Conservation (phyloP, 2,329 filamentous ascomycete species). For the Byssochlamys sp. region DNA sequence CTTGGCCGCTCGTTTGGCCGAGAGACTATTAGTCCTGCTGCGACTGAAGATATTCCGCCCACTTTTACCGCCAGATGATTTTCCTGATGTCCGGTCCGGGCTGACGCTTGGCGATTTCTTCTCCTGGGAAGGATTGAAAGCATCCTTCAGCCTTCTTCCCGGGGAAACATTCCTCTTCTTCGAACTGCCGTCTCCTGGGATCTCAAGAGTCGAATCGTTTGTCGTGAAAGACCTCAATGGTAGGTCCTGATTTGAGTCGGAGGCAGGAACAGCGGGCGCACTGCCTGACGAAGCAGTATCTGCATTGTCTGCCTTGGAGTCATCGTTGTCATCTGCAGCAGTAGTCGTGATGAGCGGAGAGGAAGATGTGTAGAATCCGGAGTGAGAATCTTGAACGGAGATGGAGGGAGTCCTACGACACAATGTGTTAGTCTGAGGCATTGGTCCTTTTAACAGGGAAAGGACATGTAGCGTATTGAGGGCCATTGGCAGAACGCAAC, state of each 20-base stretch:
- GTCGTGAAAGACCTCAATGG: conserved; percentile 18
- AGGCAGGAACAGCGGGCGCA: conserved; percentile 20
- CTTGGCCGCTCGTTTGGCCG: conserved; percentile 21
- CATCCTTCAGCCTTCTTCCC: conserved; percentile 60
- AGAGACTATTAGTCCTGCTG: conserved; percentile 27
- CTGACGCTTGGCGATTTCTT: conserved; percentile 45
- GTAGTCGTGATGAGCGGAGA: conserved; percentile 55
- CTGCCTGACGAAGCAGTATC: conserved; percentile 20
- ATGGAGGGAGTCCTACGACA: conserved; percentile 36
- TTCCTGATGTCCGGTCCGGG: conserved; percentile 36
- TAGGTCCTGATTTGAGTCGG: conserved; percentile 34
- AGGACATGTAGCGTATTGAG: no score
- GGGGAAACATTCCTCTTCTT: conserved; percentile 58
- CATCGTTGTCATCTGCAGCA: conserved; percentile 35
- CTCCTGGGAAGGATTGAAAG: conserved; percentile 47
- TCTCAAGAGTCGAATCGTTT: conserved; percentile 19
- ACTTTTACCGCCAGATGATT: conserved; percentile 34
- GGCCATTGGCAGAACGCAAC: not conserved
- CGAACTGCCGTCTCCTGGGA: conserved; percentile 25
- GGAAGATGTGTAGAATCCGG: conserved; percentile 59
- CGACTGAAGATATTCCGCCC: conserved; percentile 31
- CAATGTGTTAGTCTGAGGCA: conserved; percentile 9
- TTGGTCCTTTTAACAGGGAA: not conserved
- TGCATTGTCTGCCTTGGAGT: conserved; percentile 21
- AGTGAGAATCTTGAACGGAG: conserved; percentile 54